A percentile compares a stretch with the other conserved stretches of the same genome.
Conservation (phyloP, 208 protist genomes). For the Spironucleus salmonicida region DNA sequence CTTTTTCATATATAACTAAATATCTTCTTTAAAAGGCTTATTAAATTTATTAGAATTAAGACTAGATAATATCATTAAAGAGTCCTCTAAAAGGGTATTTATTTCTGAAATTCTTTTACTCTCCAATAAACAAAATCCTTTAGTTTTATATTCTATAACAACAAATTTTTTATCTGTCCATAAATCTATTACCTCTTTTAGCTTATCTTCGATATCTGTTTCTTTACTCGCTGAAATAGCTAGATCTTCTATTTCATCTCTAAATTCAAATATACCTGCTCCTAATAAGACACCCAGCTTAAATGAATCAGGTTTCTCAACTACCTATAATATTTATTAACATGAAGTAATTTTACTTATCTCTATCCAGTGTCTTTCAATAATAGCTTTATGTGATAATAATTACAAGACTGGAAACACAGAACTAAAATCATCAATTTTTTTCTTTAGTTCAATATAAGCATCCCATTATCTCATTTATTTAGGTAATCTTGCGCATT, state of each 20-base stretch:
- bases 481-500: slow-evolving; percentile 67
- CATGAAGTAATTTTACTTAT: slow-evolving; percentile 51
- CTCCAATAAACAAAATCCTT: slow-evolving; percentile 68
- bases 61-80: slow-evolving; percentile 67
- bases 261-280: slow-evolving; percentile 59
- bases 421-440: slow-evolving; percentile 77
- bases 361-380: slow-evolving; percentile 72
- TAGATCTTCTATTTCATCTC: slow-evolving; percentile 77
- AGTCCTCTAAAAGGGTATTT: slow-evolving; percentile 72
- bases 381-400: slow-evolving; percentile 67
- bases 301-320: slow-evolving; percentile 61
- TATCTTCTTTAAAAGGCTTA: slow-evolving; percentile 65
- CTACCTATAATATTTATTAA: background rate
- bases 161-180: slow-evolving; percentile 72
- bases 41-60: slow-evolving; percentile 58
- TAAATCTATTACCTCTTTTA: slow-evolving; percentile 57
- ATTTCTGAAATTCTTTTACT: slow-evolving; percentile 62
- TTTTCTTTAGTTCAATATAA: slow-evolving; percentile 73
- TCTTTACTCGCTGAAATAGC: slow-evolving; percentile 71
- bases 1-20: slow-evolving; percentile 72
- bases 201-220: slow-evolving; percentile 76
- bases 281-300: slow-evolving; percentile 72
- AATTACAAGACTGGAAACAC: slow-evolving; percentile 70
- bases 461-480: slow-evolving; percentile 70
- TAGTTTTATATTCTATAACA: slow-evolving; percentile 74